phyloP scores from a whole-genome alignment of 495 filamentous ascomycete genomes.

The Chaetomium fimeti region DNA sequence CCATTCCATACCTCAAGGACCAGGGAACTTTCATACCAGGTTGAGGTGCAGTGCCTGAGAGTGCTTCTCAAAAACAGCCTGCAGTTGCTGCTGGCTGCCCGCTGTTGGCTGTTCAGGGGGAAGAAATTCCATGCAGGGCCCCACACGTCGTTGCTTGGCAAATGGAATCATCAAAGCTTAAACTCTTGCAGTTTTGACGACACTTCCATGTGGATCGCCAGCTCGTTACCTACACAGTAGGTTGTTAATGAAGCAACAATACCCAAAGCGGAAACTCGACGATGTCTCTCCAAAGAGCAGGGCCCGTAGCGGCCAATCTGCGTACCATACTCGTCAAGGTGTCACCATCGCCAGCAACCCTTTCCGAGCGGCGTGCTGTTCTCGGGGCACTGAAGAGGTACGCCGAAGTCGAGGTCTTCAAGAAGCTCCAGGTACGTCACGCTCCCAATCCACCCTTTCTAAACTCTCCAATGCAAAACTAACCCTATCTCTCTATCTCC shows the following conservation, averaged over 20 bases:
- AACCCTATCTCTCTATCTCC: not conserved
- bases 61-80: too few relatives aligned
- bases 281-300: not conserved
- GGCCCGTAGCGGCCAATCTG: not conserved
- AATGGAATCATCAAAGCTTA: too few relatives aligned
- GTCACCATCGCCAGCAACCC: constrained; percentile 57
- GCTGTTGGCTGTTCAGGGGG: too few relatives aligned
- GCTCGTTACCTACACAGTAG: too few relatives aligned
- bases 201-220: too few relatives aligned
- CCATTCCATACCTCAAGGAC: too few relatives aligned
- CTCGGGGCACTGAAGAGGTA: constrained; percentile 69
- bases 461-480: not conserved
- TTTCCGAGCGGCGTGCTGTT: constrained; percentile 71
- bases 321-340: constrained; percentile 51
- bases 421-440: constrained; percentile 59
- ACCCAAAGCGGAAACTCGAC: not conserved
- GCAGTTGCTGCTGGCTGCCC: too few relatives aligned
- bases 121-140: too few relatives aligned
- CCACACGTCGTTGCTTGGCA: too few relatives aligned
- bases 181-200: too few relatives aligned
- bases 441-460: constrained; percentile 16
- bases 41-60: too few relatives aligned
- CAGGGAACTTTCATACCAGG: too few relatives aligned
- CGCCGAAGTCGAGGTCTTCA: constrained; percentile 75
- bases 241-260: not conserved